phyloP scores from a whole-genome alignment of 2,329 filamentous ascomycete species.

The Lecanoromycetidae sp. region DNA sequence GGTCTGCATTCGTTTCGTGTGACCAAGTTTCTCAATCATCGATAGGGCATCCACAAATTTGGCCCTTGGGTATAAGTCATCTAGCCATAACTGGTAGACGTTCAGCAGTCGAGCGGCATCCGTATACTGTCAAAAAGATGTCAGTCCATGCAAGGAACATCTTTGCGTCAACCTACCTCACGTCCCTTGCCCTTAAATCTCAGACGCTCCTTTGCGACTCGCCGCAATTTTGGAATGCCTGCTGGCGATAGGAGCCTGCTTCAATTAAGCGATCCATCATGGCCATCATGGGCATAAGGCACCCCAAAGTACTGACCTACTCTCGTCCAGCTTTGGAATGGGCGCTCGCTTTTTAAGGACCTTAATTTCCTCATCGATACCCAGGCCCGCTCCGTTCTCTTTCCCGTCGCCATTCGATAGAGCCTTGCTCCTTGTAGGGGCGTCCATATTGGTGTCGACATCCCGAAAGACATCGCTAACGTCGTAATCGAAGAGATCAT shows the following conservation, averaged over 20 bases:
- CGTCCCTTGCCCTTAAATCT: constrained; percentile 88
- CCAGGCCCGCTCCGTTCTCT: constrained; percentile 48
- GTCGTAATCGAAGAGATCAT: constrained; percentile 48
- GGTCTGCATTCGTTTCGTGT: constrained; percentile 64
- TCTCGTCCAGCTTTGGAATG: constrained; percentile 76
- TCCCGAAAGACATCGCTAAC: constrained; percentile 41
- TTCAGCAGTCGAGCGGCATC: constrained; percentile 72
- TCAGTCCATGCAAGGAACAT: not conserved
- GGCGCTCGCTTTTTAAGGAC: constrained; percentile 66
- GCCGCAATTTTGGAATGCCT: constrained; percentile 72
- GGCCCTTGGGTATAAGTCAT: constrained; percentile 88
- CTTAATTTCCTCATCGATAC: constrained; percentile 77
- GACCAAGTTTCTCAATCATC: constrained; percentile 89
- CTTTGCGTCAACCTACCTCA: constrained; percentile 45
- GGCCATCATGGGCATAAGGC: constrained; percentile 3
- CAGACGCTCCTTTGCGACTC: constrained; percentile 54
- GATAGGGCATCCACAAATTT: constrained; percentile 79
- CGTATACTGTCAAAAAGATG: constrained; percentile 45
- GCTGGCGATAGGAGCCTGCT: constrained; percentile 63
- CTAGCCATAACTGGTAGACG: constrained; percentile 93
- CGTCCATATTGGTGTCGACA: constrained; percentile 22
- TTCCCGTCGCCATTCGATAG: constrained; percentile 23
- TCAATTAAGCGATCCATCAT: not conserved
- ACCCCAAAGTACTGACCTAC: constrained; percentile 38
- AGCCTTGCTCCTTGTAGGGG: constrained; percentile 37